These are phyloP conservation scores for Leccinum truebloodii DNA, from an alignment of 768 basidiomycete species.

Conservation along the genomic window DNA sequence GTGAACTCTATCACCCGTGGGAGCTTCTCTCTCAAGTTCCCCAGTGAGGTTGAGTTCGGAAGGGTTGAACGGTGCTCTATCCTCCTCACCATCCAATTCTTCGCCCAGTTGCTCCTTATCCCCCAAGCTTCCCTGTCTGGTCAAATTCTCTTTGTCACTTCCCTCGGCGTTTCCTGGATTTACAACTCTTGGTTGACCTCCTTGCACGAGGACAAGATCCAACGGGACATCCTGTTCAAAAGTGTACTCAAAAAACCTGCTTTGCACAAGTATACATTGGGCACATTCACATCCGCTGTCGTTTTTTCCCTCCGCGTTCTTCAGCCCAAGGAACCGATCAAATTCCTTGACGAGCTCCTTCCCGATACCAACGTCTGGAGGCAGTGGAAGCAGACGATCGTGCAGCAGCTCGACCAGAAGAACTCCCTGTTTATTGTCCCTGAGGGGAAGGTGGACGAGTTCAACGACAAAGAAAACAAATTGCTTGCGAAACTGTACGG, in stretches of 20 bases:
- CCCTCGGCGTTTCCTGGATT: too few relatives aligned
- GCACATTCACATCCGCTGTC: slow-evolving; percentile 7
- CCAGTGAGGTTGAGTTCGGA: not conserved
- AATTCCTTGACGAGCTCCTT: slow-evolving; percentile 5
- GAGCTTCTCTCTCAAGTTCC: slow-evolving; percentile 5
- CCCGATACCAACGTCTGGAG: slow-evolving; percentile 10
- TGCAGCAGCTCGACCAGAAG: not conserved
- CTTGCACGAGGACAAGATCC: too few relatives aligned
- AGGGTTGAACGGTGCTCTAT: slow-evolving; percentile 13
- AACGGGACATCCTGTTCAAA: too few relatives aligned
- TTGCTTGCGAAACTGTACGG: not conserved
- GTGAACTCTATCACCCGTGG: slow-evolving; percentile 15
- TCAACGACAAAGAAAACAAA: not conserved
- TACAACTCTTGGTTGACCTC: too few relatives aligned
- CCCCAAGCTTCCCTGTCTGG: slow-evolving; percentile 10
- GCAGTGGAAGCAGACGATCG: slow-evolving; percentile 6
- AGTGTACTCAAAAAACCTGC: too few relatives aligned
- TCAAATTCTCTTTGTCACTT: slow-evolving; percentile 1
- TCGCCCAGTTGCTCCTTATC: slow-evolving; percentile 30
- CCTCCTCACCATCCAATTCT: slow-evolving; percentile 24
- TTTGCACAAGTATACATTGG: not conserved
- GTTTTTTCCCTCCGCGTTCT: slow-evolving; percentile 5
- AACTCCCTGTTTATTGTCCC: not conserved
- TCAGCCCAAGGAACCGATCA: slow-evolving; percentile 3
- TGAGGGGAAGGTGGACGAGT: not conserved